Conservation (phyloP, 2,329 filamentous ascomycete species). For the Elsinoe batatas region DNA sequence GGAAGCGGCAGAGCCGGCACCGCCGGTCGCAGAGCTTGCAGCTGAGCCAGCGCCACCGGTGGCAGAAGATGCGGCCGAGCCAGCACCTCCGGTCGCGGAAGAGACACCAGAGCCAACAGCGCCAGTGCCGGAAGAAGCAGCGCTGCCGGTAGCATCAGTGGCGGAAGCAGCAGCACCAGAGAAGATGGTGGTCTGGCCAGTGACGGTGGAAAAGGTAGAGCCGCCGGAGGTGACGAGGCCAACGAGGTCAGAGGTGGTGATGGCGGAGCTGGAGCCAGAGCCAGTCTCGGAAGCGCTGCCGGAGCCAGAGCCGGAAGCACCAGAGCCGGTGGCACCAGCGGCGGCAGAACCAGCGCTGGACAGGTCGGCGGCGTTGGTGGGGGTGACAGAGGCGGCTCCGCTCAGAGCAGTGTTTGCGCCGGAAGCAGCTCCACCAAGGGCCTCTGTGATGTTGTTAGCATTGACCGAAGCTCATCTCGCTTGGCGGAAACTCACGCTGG, state of each 20-base stretch:
- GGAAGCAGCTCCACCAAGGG: slow-evolving; percentile 11
- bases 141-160: slow-evolving; percentile 14
- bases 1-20: slow-evolving; percentile 15
- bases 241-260: slow-evolving; percentile 24
- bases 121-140: slow-evolving; percentile 2
- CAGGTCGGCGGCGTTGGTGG: slow-evolving; percentile 13
- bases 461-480: background rate
- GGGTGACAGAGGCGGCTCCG: slow-evolving; percentile 13
- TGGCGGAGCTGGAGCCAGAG: slow-evolving; percentile 16
- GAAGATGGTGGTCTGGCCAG: slow-evolving; percentile 28
- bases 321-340: slow-evolving; percentile 12
- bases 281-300: slow-evolving; percentile 13
- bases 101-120: slow-evolving; percentile 9
- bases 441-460: slow-evolving; percentile 10
- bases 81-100: slow-evolving; percentile 16
- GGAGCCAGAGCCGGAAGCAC: slow-evolving; percentile 11
- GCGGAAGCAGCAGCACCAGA: slow-evolving; percentile 13
- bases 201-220: slow-evolving; percentile 25
- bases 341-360: slow-evolving; percentile 14
- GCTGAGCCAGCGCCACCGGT: slow-evolving; percentile 11
- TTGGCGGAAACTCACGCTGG: slow-evolving; percentile 12
- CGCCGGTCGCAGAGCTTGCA: slow-evolving; percentile 15
- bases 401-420: slow-evolving; percentile 8
- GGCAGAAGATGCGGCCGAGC: slow-evolving; percentile 13
- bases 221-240: slow-evolving; percentile 23